Base-by-base conservation (phyloP, 192 early-diverging fungal species). In the Entomortierella beljakovae region DNA sequence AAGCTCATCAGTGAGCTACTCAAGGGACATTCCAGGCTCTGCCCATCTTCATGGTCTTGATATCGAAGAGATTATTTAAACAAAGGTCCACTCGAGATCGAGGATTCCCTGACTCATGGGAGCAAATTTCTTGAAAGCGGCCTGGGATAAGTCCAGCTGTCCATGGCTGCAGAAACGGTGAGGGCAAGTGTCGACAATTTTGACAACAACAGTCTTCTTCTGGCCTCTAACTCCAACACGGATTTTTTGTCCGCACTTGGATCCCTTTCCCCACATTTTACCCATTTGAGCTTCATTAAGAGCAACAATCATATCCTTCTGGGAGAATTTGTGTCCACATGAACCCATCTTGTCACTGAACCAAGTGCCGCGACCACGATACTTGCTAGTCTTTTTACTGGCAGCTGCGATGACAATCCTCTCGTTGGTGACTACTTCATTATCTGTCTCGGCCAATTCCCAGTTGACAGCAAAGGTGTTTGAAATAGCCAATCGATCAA, bases 201-300 rank as follows among this genome's bases (percentile, higher is more conserved):
- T 43, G 35, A 69, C 75, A 38, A 69, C 31, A 11, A 70, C 55
- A 33, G 61, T 69, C 37, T 35, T 46, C 22, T 66, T 62, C 8
- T 46, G 55, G 20, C 62, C 75, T 40, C 64, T 79, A 40, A 51
- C 61, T 13, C n/a, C 48, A 56, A 79, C 67, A 49, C 75, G 75
- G 25, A 79, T 61, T 23, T 64, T 64, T 7, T 46, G 32, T 7
- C 75, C 75, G 26, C 75, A 70, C 62, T 65, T 70, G 61, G 75
- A 79, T 20, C 75, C 56, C 15, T 43, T 64, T 31, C 75, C 75
- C 32, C 61, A 61, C 53, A 37, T 52, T 9, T n/a, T 28, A 32
- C 67, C 75, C 75, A 70, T 79, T 62, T 79, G 75, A 31, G 61
- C 75, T 29, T 64, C 43, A 46, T 79, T 79, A 25, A 79, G 40